phyloP scores from a whole-genome alignment of 2,329 filamentous ascomycete species.

The Colletotrichum tamarilloi region DNA sequence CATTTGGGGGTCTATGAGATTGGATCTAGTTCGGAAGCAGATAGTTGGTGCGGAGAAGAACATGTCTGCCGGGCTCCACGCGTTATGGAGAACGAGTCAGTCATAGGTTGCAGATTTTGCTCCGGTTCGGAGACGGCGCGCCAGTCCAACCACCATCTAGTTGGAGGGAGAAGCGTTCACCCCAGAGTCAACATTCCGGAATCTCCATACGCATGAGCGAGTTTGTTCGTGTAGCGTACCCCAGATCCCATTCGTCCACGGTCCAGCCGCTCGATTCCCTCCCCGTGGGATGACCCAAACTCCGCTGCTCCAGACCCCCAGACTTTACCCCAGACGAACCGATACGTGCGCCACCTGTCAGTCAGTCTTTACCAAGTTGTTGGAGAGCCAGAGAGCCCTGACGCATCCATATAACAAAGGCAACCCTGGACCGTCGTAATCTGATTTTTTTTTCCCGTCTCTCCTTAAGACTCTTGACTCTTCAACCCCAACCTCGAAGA shows the following conservation, averaged over 20 bases:
- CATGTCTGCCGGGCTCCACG: constrained; percentile 19
- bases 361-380: constrained; percentile 2
- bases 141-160: constrained; percentile 1
- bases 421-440: constrained; percentile 11
- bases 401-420: constrained; percentile 31
- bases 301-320: constrained; percentile 28
- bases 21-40: constrained; percentile 30
- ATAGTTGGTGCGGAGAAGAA: constrained; percentile 27
- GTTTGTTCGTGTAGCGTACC: constrained; percentile 19
- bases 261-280: background rate
- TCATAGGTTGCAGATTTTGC: constrained; percentile 29
- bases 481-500: constrained; percentile 1
- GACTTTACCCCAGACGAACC: constrained; percentile 35
- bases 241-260: constrained; percentile 23
- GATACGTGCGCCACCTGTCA: constrained; percentile 21
- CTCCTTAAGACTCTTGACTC: constrained; percentile 11
- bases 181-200: constrained; percentile 17
- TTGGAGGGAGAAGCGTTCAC: constrained; percentile 34
- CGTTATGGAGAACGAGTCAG: constrained; percentile 31
- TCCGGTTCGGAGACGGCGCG: constrained; percentile 31
- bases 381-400: background rate
- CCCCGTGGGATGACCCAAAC: constrained; percentile 17
- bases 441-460: background rate
- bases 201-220: background rate
- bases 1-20: constrained; percentile 13